Evolutionary conservation across 352 stramenopile genomes (phyloP).

Genomic region (Thraustotheca clavata): DNA sequence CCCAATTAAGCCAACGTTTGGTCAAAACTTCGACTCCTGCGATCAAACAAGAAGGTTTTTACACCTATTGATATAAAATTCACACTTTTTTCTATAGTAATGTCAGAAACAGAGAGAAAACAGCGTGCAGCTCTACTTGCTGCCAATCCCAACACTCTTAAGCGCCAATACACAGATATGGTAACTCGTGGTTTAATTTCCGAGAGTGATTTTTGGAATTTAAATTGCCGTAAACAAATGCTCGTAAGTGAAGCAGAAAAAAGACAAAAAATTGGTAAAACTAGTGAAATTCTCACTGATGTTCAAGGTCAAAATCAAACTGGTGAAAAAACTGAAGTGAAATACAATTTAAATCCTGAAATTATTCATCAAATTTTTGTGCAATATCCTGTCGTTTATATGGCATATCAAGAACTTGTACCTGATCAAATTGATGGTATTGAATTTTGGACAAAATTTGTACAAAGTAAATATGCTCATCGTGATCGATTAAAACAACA

Average conservation of each 20-base stretch:
- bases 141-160: constrained; percentile 55
- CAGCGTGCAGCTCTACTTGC: constrained; percentile 67
- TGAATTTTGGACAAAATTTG: constrained; percentile 83
- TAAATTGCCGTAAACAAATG: constrained; percentile 46
- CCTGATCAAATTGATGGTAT: constrained; percentile 85
- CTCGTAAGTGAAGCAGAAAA: constrained; percentile 79
- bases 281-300: constrained; percentile 75
- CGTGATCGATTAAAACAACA: constrained; percentile 46
- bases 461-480: constrained; percentile 87
- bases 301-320: constrained; percentile 60
- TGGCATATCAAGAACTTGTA: constrained; percentile 76
- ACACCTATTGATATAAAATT: background rate
- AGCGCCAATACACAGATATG: constrained; percentile 82
- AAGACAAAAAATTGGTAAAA: constrained; percentile 77
- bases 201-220: constrained; percentile 82
- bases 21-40: background rate
- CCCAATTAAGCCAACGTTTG: constrained; percentile 2
- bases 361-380: constrained; percentile 88
- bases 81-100: background rate
- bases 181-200: constrained; percentile 80
- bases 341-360: constrained; percentile 85
- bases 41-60: constrained; percentile 8
- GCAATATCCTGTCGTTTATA: constrained; percentile 79
- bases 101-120: constrained; percentile 51
- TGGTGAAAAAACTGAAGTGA: constrained; percentile 68